A percentile compares a stretch with the other conserved stretches of the same genome.
phyloP scores from a whole-genome alignment of 257 asterid species.

The Linaria vulgaris region DNA sequence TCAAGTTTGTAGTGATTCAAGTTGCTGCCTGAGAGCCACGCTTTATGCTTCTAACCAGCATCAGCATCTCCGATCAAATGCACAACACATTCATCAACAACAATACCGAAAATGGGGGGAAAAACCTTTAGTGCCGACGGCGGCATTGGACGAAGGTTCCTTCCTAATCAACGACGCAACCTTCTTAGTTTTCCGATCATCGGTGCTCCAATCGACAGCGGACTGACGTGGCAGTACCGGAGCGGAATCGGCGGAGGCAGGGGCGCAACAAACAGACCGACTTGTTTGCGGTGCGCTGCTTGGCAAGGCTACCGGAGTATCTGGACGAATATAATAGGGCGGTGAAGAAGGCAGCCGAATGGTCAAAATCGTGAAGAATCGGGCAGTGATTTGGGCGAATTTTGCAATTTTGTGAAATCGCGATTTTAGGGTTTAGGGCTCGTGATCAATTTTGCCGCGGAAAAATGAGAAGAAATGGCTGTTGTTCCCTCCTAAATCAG shows the following conservation, averaged over 20 bases:
- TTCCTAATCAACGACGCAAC: slow-evolving; percentile 36
- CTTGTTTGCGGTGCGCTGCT: too few relatives aligned
- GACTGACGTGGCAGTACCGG: slow-evolving; percentile 34
- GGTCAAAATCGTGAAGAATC: too few relatives aligned
- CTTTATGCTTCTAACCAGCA: slow-evolving; percentile 26
- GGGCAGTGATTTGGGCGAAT: too few relatives aligned
- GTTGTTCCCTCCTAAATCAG: too few relatives aligned
- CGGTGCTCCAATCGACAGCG: slow-evolving; percentile 41
- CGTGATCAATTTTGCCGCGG: too few relatives aligned
- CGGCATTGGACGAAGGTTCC: slow-evolving; percentile 44
- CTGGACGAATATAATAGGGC: too few relatives aligned
- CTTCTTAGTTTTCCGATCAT: slow-evolving; percentile 34
- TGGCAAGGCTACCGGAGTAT: too few relatives aligned
- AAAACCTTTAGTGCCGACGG: slow-evolving; percentile 45
- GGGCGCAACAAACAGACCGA: not conserved
- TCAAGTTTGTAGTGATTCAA: slow-evolving; percentile 64
- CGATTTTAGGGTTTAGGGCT: too few relatives aligned
- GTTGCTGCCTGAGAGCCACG: slow-evolving; percentile 73
- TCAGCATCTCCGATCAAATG: not conserved
- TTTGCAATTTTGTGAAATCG: too few relatives aligned
- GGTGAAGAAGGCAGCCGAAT: too few relatives aligned
- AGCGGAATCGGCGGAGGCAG: slow-evolving; percentile 10
- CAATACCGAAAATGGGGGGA: not conserved
- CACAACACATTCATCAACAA: not conserved
- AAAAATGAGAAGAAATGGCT: too few relatives aligned